Evolutionary conservation across 2,329 filamentous ascomycete species (phyloP).

Genomic region (Fusarium pininemorale): DNA sequence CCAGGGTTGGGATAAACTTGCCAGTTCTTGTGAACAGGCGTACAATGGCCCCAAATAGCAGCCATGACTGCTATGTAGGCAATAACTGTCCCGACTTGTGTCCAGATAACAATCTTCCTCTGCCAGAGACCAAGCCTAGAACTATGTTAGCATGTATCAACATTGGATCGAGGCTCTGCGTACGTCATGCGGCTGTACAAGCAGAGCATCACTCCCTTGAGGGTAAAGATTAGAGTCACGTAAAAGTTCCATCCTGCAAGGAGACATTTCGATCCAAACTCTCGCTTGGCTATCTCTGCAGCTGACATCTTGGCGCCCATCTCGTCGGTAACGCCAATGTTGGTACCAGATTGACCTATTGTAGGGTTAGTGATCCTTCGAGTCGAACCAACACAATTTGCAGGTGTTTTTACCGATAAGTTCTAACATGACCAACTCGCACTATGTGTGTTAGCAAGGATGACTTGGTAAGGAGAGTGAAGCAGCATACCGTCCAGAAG

Average conservation of each 20-base stretch:
- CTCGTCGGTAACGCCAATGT: slow-evolving; percentile 48
- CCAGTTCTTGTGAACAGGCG: slow-evolving; percentile 51
- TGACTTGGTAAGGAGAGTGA: neutral
- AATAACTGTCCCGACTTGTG: slow-evolving; percentile 40
- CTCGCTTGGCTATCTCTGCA: slow-evolving; percentile 41
- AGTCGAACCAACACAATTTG: neutral
- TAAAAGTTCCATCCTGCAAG: slow-evolving; percentile 54
- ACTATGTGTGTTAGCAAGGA: slow-evolving; percentile 19
- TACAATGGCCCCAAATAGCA: slow-evolving; percentile 50
- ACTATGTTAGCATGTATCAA: neutral
- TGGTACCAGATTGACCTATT: slow-evolving; percentile 51
- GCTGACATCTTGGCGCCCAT: slow-evolving; percentile 44
- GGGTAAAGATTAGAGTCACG: slow-evolving; percentile 52
- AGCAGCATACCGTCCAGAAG: slow-evolving; percentile 49
- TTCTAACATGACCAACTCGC: slow-evolving; percentile 46
- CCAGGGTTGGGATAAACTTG: slow-evolving; percentile 54
- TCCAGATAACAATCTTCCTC: slow-evolving; percentile 50
- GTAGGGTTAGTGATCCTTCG: slow-evolving; percentile 11
- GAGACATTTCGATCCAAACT: slow-evolving; percentile 48
- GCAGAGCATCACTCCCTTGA: slow-evolving; percentile 56
- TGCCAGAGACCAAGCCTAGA: slow-evolving; percentile 49
- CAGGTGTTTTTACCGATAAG: slow-evolving; percentile 43
- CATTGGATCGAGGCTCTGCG: slow-evolving; percentile 8
- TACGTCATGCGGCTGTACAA: slow-evolving; percentile 56
- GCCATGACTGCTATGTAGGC: slow-evolving; percentile 48